These are phyloP conservation scores for Abrus precatorius DNA, from an alignment of 306 rosid genomes.

Conservation along the genomic window DNA sequence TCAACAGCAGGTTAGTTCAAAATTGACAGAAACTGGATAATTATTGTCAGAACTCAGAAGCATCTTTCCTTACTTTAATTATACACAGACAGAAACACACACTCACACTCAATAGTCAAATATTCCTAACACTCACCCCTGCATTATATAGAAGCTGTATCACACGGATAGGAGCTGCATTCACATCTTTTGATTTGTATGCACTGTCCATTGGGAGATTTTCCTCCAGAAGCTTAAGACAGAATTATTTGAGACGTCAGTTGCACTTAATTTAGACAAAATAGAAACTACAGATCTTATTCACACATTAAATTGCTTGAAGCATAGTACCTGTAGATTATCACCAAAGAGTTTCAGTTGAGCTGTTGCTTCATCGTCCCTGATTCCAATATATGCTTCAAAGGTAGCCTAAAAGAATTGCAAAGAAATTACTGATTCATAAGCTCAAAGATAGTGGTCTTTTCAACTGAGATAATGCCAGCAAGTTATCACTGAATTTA, in stretches of 20 bases:
- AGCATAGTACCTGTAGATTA: conserved; percentile 74
- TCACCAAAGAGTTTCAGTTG: conserved; percentile 92
- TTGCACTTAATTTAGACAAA: conserved; percentile 2
- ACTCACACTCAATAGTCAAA: not conserved
- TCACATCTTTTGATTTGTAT: conserved; percentile 88
- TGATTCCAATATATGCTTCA: conserved; percentile 91
- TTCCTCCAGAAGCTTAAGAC: conserved; percentile 79
- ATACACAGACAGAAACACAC: not conserved
- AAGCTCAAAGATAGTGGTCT: conserved; percentile 15
- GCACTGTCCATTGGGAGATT: conserved; percentile 90
- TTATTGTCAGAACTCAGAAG: not conserved
- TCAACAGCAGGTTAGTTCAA: conserved; percentile 22
- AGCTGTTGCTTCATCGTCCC: conserved; percentile 90
- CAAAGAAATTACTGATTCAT: conserved; percentile 40
- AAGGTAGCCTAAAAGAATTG: conserved; percentile 79
- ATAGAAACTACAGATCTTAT: not conserved
- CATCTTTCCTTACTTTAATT: not conserved
- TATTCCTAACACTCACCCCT: conserved; percentile 72
- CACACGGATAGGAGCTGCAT: conserved; percentile 92
- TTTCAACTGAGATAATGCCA: conserved; percentile 20
- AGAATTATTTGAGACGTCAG: conserved; percentile 37
- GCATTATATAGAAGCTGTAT: conserved; percentile 88
- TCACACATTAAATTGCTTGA: conserved; percentile 16
- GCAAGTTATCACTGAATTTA: conserved; percentile 28
- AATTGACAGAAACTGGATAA: not conserved